phyloP scores from a whole-genome alignment of 2,329 filamentous ascomycete genomes.

The Golovinomyces cichoracearum region DNA sequence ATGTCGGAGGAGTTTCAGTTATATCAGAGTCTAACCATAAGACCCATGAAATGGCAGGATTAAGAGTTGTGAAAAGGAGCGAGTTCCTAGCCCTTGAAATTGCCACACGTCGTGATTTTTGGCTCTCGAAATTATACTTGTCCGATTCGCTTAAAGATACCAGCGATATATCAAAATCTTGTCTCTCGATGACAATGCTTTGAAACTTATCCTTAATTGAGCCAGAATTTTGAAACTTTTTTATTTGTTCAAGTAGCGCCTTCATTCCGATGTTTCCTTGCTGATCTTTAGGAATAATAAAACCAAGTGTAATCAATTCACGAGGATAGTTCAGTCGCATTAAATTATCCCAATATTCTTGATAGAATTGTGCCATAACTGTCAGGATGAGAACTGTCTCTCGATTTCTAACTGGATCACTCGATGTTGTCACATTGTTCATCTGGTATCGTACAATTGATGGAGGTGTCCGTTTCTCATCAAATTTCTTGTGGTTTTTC shows the following conservation, averaged over 20 bases:
- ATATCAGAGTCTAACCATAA: slow-evolving; percentile 89
- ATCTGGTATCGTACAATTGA: slow-evolving; percentile 83
- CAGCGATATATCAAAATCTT: slow-evolving; percentile 74
- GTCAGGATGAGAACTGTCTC: slow-evolving; percentile 82
- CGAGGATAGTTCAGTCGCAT: slow-evolving; percentile 66
- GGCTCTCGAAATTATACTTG: slow-evolving; percentile 73
- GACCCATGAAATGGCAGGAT: slow-evolving; percentile 80
- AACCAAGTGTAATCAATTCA: slow-evolving; percentile 78
- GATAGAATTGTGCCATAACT: slow-evolving; percentile 79
- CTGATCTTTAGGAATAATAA: slow-evolving; percentile 82
- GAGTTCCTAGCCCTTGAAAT: slow-evolving; percentile 92
- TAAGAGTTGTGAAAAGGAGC: slow-evolving; percentile 79
- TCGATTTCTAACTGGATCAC: slow-evolving; percentile 46
- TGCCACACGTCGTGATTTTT: slow-evolving; percentile 59
- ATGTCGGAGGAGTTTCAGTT: slow-evolving; percentile 53
- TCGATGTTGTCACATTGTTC: slow-evolving; percentile 73
- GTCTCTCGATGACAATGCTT: slow-evolving; percentile 75
- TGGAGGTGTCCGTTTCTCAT: slow-evolving; percentile 34
- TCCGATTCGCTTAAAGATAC: slow-evolving; percentile 62
- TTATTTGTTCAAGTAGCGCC: slow-evolving; percentile 59
- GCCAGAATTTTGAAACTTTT: slow-evolving; percentile 55
- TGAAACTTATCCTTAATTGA: slow-evolving; percentile 63
- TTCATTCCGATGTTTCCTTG: slow-evolving; percentile 72
- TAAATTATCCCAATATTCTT: slow-evolving; percentile 86
- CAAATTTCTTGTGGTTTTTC: slow-evolving; percentile 32